Base-by-base conservation (phyloP, 495 filamentous ascomycete species). In the Daldinia vernicosa region DNA sequence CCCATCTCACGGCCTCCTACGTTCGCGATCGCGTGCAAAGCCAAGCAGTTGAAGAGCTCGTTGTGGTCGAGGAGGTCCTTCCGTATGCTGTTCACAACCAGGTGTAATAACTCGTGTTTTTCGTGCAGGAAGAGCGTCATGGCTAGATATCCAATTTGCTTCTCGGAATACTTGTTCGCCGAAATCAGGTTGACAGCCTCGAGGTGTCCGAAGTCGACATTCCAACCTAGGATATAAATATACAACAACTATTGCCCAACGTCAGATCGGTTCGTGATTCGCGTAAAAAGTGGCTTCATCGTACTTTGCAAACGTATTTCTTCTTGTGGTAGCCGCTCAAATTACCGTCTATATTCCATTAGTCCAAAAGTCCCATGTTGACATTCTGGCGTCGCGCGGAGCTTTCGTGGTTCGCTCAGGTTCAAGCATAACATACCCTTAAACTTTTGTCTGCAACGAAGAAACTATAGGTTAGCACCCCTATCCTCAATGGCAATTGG, bases 261-360 rank as follows among this genome's bases (percentile, higher is more conserved):
- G 77, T 83, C 72, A 84, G 79, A 54, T 47, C 32, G 40, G 37
- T n/a, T 32, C 7, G 54, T 43, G 12, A 33, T 43, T 19, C 6
- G 58, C 32, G 59, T 51, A 32, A 37, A 15, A 24, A 17, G 27
- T 14, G 50, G 26, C 27, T 28, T 55, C 3, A 45, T 60, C 75
- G 52, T 82, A 91, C 89, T 86, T 99, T 99, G 91, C 96, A 99
- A 51, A 99, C 96, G 77, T 99, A 99, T 92, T 99, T 99, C 87
- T 99, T 99, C 86, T 96, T 97, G 81, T 97, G 92, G 75, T 99
- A 99, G 56, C 96, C 96, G 80, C 90, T 97, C 28, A 98, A 82
- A 77, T 85, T 92, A 40, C 94, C 94, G 79, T 94, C 91, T 89
- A 85, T 85, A 73, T 58, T 24, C 12, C 24, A 35, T 63, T 59